A percentile compares a stretch with the other conserved stretches of the same genome.
Conservation (phyloP, 257 asterid genomes). For the Leonotis leonurus region DNA sequence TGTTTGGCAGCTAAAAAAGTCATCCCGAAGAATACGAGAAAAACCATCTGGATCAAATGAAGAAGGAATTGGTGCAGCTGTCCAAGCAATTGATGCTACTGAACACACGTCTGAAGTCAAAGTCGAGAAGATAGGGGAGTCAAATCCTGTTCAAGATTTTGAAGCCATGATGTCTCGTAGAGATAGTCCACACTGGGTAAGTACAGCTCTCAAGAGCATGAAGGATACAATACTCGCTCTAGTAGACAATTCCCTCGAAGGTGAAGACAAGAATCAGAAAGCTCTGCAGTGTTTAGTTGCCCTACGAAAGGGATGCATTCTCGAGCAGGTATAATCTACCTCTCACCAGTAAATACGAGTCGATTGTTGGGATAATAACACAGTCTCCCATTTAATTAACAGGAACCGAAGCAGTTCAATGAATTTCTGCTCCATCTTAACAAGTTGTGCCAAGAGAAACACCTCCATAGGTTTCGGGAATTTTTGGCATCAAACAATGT, state of each 20-base stretch:
- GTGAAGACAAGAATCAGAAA: constrained; percentile 50
- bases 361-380: neutral
- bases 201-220: constrained; percentile 68
- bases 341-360: neutral
- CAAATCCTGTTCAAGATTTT: constrained; percentile 76
- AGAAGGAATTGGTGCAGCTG: constrained; percentile 36
- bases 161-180: constrained; percentile 81
- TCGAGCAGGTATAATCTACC: constrained; percentile 57
- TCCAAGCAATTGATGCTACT: constrained; percentile 45
- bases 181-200: constrained; percentile 79
- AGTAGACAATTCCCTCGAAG: constrained; percentile 56
- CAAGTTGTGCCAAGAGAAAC: constrained; percentile 49
- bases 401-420: constrained; percentile 88
- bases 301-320: constrained; percentile 80
- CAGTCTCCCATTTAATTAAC: constrained; percentile 7
- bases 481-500: constrained; percentile 39
- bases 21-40: constrained; percentile 59
- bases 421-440: constrained; percentile 51
- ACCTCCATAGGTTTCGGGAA: constrained; percentile 39
- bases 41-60: constrained; percentile 69
- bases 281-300: constrained; percentile 67
- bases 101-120: constrained; percentile 46
- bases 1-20: constrained; percentile 70
- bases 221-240: constrained; percentile 49
- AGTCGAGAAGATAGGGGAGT: constrained; percentile 57